phyloP scores from a whole-genome alignment of 129 eudicot genomes.

The Lactuca saligna region DNA sequence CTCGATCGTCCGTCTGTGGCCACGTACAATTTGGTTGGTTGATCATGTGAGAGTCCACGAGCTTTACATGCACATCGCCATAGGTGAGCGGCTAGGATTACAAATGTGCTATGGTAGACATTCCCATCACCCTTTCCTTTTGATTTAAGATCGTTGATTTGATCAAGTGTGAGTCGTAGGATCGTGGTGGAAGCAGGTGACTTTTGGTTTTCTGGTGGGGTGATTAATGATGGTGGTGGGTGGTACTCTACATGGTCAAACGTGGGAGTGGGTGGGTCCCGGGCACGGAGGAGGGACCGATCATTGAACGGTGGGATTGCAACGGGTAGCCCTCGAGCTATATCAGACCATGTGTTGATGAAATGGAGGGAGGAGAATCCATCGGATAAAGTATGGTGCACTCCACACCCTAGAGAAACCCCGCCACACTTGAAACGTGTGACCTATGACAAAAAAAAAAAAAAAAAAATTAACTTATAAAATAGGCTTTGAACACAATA shows the following conservation, averaged over 20 bases:
- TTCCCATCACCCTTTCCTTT: slow-evolving; percentile 37
- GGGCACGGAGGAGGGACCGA: slow-evolving; percentile 55
- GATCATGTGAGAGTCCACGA: slow-evolving; percentile 43
- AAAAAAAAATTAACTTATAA: background rate
- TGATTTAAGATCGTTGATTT: slow-evolving; percentile 43
- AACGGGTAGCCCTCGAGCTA: slow-evolving; percentile 41
- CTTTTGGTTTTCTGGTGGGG: background rate
- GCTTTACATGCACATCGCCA: slow-evolving; percentile 67
- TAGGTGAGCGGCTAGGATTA: slow-evolving; percentile 52
- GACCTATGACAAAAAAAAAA: slow-evolving; percentile 32
- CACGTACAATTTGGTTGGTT: slow-evolving; percentile 47
- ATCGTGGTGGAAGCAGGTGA: slow-evolving; percentile 25
- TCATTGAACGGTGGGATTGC: slow-evolving; percentile 61
- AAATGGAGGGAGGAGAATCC: slow-evolving; percentile 53
- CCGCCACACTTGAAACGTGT: slow-evolving; percentile 66
- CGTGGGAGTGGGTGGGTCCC: slow-evolving; percentile 48
- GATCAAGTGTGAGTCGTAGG: slow-evolving; percentile 43
- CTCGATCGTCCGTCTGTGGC: slow-evolving; percentile 54
- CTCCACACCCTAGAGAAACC: slow-evolving; percentile 41
- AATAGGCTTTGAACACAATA: background rate
- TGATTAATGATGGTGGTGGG: slow-evolving; percentile 38
- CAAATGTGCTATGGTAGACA: slow-evolving; percentile 40
- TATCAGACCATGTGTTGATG: slow-evolving; percentile 56
- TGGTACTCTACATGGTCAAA: slow-evolving; percentile 54
- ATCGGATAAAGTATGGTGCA: slow-evolving; percentile 49